These are phyloP conservation scores for Lophium mytilinum DNA, from an alignment of 495 filamentous ascomycete species.

Conservation along the genomic window DNA sequence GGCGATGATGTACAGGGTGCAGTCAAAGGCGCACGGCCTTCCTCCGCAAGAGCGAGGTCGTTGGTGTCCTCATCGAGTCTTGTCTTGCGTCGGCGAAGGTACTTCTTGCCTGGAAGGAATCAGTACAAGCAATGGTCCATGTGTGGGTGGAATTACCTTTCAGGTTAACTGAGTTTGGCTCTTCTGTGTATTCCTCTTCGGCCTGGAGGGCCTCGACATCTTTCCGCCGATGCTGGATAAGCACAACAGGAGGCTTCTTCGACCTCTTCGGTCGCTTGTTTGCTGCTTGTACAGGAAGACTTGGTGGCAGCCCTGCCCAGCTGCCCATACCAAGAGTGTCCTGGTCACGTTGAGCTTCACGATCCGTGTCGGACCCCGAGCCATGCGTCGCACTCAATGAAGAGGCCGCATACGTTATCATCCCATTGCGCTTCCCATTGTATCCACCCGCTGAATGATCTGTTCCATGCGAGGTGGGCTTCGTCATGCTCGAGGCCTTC, in stretches of 20 bases:
- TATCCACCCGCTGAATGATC: constrained; percentile 2
- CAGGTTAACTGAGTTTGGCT: background rate
- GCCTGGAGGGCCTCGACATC: background rate
- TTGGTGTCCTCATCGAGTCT: background rate
- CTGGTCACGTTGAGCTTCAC: constrained; percentile 1
- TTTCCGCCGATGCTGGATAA: background rate
- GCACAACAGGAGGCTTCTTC: constrained; percentile 11
- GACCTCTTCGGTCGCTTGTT: background rate
- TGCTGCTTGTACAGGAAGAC: background rate
- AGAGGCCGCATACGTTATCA: constrained; percentile 7
- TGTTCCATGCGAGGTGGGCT: constrained; percentile 13
- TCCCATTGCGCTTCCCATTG: constrained; percentile 8
- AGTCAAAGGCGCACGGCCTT: background rate
- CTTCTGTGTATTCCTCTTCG: background rate
- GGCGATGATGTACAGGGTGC: background rate
- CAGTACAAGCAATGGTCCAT: background rate
- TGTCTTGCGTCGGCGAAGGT: constrained; percentile 1
- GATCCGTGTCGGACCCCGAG: constrained; percentile 10
- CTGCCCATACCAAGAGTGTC: constrained; percentile 1
- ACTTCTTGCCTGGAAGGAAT: background rate
- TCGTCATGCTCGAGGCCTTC: constrained; percentile 6
- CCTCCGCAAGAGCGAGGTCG: constrained; percentile 6
- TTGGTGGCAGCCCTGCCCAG: background rate
- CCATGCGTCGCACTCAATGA: constrained; percentile 15
- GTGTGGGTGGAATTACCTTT: constrained; percentile 1